phyloP scores from a whole-genome alignment of 1,139 yeast genomes.

The Candida sp. region DNA sequence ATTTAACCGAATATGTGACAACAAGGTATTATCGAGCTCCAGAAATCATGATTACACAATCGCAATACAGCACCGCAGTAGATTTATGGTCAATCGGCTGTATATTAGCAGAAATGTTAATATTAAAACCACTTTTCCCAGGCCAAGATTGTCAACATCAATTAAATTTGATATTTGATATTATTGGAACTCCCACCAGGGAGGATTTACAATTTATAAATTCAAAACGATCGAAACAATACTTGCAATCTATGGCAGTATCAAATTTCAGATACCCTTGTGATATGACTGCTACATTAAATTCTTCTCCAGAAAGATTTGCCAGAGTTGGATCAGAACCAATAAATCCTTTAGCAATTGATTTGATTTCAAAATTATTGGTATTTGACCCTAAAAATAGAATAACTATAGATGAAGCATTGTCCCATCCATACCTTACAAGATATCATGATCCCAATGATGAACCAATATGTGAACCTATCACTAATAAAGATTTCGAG shows the following conservation, averaged over 20 bases:
- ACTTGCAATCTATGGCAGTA: conserved; percentile 67
- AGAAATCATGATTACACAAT: conserved; percentile 85
- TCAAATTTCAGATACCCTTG: conserved; percentile 2
- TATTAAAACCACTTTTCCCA: conserved; percentile 86
- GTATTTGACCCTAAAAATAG: conserved; percentile 80
- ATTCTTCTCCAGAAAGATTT: conserved; percentile 13
- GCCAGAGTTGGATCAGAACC: conserved; percentile 13
- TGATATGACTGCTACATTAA: conserved; percentile 4
- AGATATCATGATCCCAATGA: conserved; percentile 82
- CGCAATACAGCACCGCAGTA: conserved; percentile 91
- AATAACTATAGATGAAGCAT: conserved; percentile 76
- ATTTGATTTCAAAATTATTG: conserved; percentile 69
- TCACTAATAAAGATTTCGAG: conserved; percentile 76
- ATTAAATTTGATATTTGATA: conserved; percentile 79
- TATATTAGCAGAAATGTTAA: conserved; percentile 87
- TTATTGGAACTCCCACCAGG: conserved; percentile 84
- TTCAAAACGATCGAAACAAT: conserved; percentile 82
- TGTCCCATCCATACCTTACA: conserved; percentile 76
- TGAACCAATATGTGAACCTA: conserved; percentile 74
- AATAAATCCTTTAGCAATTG: conserved; percentile 69
- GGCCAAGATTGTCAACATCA: conserved; percentile 95
- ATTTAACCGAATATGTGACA: conserved; percentile 93
- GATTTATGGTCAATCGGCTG: conserved; percentile 99
- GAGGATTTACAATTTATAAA: conserved; percentile 81
- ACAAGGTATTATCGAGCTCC: conserved; percentile 99